Percentiles rank a stretch among this genome's conserved stretches.
Evolutionary conservation across 495 filamentous ascomycete species (phyloP).

Genomic region (Aspergillus diversus): DNA sequence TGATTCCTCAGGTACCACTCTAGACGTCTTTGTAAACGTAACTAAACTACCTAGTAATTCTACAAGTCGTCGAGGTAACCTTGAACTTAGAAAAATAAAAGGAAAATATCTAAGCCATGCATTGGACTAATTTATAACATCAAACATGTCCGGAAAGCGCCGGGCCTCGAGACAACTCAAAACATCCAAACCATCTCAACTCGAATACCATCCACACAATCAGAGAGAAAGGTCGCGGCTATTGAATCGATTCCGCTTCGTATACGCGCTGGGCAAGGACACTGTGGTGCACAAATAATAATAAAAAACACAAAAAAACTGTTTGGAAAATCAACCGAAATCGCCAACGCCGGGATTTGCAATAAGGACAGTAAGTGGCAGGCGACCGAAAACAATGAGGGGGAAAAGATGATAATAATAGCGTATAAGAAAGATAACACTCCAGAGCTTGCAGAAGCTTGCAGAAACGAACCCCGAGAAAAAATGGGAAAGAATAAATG

Average conservation of each 20-base stretch:
- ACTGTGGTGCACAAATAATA: slow-evolving; percentile 1
- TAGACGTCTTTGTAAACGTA: no score
- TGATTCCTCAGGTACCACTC: no score
- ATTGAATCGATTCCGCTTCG: background rate
- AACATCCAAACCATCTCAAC: background rate
- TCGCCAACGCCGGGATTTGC: slow-evolving; percentile 30
- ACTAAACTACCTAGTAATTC: no score
- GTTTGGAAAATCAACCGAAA: slow-evolving; percentile 18
- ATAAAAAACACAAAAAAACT: background rate
- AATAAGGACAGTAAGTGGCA: slow-evolving; percentile 23
- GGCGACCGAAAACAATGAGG: slow-evolving; percentile 6
- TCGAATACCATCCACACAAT: background rate
- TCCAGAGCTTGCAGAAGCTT: slow-evolving; percentile 19
- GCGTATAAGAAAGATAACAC: background rate
- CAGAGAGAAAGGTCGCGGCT: background rate
- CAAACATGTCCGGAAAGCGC: slow-evolving; percentile 10
- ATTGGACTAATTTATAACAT: background rate
- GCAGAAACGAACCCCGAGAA: slow-evolving; percentile 9
- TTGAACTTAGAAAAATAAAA: no score
- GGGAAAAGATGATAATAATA: slow-evolving; percentile 12
- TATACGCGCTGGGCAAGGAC: slow-evolving; percentile 4
- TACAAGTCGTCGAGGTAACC: no score
- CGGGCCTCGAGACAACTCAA: background rate
- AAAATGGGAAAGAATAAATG: slow-evolving; percentile 18
- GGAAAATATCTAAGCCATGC: background rate